Evolutionary conservation across 1,139 yeast genomes (phyloP), one percentile per base, ranked within the genome.

Genomic region (Scheffersomyces parashehatae): DNA sequence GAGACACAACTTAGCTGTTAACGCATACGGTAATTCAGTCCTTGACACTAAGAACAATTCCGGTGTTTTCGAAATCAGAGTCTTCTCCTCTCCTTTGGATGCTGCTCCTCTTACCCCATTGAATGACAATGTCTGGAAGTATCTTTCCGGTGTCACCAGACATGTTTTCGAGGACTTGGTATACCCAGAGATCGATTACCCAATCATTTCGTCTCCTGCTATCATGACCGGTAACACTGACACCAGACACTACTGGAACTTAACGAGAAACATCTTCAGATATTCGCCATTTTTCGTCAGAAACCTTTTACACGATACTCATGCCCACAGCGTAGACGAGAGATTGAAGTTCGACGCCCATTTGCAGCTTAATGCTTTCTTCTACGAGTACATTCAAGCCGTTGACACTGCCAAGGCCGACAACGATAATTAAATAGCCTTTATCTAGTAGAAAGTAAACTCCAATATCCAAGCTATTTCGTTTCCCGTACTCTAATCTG

Each of bases 201-300:
- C 80, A 24, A 65, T 83, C 29, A 70, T 85, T 41, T 69, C 81
- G 16, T 68, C 90, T 2, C 95, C 96, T 9, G 70, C 79, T 14
- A 59, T 87, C 40, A 79, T 86, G 81, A 75, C 88, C 5, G 96
- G 88, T 29, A 89, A 88, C 64, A 89, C 97, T 2, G 97, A 89
- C 60, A 88, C 96, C 7, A 78, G 80, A 58, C 78, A 81, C 59
- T 88, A 86, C 67, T 87, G 95, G 91, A 65, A 72, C 40, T 71
- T 89, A 58, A 79, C 90, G n/a, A 70, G 73, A 43, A 80, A 86
- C 59, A 87, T 90, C 47, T 88, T 75, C 71, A 77, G 97, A 54
- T 84, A 76, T 62, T 60, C 75, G 14, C 87, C 85, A 47, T 48
- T 70, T 54, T 63, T 67, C 45, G 35, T 31, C 14, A 28, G 36